phyloP scores from a whole-genome alignment of 2,329 filamentous ascomycete species.

The Aspergillus costaricaensis region DNA sequence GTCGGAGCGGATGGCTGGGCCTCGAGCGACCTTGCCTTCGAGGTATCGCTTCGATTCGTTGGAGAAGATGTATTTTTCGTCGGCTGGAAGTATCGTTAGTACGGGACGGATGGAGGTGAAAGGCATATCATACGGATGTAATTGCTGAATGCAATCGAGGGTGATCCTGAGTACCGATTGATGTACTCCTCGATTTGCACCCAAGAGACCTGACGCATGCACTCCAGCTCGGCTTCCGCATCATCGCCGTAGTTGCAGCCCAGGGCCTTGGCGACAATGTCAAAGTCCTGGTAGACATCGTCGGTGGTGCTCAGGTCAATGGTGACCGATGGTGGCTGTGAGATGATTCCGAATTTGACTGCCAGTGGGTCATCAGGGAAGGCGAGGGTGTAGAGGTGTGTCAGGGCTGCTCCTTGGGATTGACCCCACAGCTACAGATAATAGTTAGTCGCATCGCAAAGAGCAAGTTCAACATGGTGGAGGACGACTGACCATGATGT shows the following conservation, averaged over 20 bases:
- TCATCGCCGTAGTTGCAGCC: constrained; percentile 29
- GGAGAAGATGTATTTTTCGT: constrained; percentile 32
- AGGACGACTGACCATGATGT: constrained; percentile 11
- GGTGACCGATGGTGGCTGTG: constrained; percentile 22
- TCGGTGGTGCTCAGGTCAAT: not conserved
- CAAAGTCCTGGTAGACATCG: constrained; percentile 27
- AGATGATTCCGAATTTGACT: constrained; percentile 20
- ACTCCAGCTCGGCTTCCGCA: constrained; percentile 27
- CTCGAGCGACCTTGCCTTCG: not conserved
- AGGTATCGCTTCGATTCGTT: constrained; percentile 24
- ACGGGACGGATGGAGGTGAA: accelerated
- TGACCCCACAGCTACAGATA: constrained; percentile 24
- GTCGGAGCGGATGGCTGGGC: constrained; percentile 19
- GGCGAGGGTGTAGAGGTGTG: constrained; percentile 28
- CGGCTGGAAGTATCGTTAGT: constrained; percentile 12
- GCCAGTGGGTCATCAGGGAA: constrained; percentile 22
- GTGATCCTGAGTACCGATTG: constrained; percentile 25
- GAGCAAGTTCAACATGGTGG: no score
- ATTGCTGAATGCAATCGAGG: constrained; percentile 23
- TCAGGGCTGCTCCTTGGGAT: constrained; percentile 26
- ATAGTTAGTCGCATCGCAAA: not conserved
- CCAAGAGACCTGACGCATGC: constrained; percentile 31
- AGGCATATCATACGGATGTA: not conserved
- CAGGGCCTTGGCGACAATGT: constrained; percentile 31
- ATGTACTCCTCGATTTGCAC: constrained; percentile 31